Evolutionary conservation across 2,329 filamentous ascomycete species (phyloP).

Genomic region (Beauveria sp.): DNA sequence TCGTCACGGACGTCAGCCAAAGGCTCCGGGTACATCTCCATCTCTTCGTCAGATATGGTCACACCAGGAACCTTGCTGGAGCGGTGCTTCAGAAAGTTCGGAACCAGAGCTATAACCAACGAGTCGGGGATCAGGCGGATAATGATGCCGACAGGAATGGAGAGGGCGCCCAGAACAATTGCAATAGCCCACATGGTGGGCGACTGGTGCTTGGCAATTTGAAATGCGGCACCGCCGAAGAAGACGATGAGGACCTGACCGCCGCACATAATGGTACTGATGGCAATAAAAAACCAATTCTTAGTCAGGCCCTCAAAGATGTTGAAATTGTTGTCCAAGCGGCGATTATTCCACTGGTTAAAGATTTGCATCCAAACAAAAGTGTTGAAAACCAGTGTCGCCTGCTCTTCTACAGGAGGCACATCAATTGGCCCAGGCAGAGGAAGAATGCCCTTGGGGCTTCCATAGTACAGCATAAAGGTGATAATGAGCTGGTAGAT

Average conservation of each 20-base stretch:
- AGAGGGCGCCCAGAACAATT: constrained; percentile 74
- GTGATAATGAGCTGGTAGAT: constrained; percentile 79
- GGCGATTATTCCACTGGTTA: constrained; percentile 95
- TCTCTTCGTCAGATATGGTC: constrained; percentile 60
- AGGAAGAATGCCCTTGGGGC: constrained; percentile 32
- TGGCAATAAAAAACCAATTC: constrained; percentile 84
- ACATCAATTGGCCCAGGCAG: constrained; percentile 43
- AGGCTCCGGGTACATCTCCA: constrained; percentile 61
- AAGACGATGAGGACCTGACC: constrained; percentile 87
- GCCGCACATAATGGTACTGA: constrained; percentile 80
- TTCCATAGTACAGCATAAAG: constrained; percentile 74
- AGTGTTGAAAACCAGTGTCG: constrained; percentile 90
- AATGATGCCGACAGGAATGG: constrained; percentile 72
- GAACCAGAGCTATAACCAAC: constrained; percentile 46
- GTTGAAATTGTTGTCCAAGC: constrained; percentile 90
- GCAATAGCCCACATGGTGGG: constrained; percentile 82
- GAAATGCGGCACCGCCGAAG: constrained; percentile 75
- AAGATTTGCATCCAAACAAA: constrained; percentile 99
- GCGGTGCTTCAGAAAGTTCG: constrained; percentile 44
- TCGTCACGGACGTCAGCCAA: constrained; percentile 72
- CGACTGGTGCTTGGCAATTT: constrained; percentile 56
- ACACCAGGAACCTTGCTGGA: constrained; percentile 42
- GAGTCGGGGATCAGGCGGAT: constrained; percentile 79
- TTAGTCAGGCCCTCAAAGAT: constrained; percentile 81
- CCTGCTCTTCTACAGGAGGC: constrained; percentile 41